Evolutionary conservation across 179 eudicot genomes (phyloP), one percentile per base, ranked within the genome.

Genomic region (Heliamphora pulchella): DNA sequence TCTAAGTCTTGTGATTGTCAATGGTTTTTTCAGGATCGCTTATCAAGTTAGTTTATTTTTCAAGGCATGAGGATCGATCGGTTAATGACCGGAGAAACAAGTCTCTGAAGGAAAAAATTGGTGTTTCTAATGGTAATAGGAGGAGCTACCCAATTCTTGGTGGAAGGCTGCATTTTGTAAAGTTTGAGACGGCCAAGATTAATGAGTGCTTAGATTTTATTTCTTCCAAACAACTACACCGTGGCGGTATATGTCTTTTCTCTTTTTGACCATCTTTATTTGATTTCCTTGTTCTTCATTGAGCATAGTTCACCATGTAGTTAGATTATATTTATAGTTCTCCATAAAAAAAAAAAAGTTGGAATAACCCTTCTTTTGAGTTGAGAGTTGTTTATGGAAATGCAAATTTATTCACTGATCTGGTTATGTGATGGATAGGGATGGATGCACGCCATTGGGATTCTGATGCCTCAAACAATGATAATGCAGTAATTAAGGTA

Each of bases 131-230:
- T 86, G 91, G 92, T 64, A 90, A 71, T 77, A 87, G 97, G 82
- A 87, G 94, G 84, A 90, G 94, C 86, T 96, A 88, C 81, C 99
- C 97, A 13, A 89, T 96, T 86, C 99, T 96, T 83, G 99, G 99
- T 43, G 99, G 99, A 48, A 88, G 99, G 81, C 92, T 96, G 54
- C 99, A 96, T 89, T 96, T 96, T 86, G 98, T 96, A 10, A 96
- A 96, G 84, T 96, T 96, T 85, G 99, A 96, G 89, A 94, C 99
- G 18, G 20, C 83, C 62, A 96, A 96, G 84, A 91, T 96, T 44
- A 90, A 91, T 67, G 97, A 92, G 80, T 96, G 99, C 87, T 84
- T 96, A 67, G 98, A 96, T 80, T 96, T 96, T 83, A 96, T 96
- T 73, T 87, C 88, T 82, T 96, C 99, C 65, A 96, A 96, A 89